Evolutionary conservation across 2,329 filamentous ascomycete genomes (phyloP), one percentile per base, ranked within the genome.

Genomic region (Monascus ruber): DNA sequence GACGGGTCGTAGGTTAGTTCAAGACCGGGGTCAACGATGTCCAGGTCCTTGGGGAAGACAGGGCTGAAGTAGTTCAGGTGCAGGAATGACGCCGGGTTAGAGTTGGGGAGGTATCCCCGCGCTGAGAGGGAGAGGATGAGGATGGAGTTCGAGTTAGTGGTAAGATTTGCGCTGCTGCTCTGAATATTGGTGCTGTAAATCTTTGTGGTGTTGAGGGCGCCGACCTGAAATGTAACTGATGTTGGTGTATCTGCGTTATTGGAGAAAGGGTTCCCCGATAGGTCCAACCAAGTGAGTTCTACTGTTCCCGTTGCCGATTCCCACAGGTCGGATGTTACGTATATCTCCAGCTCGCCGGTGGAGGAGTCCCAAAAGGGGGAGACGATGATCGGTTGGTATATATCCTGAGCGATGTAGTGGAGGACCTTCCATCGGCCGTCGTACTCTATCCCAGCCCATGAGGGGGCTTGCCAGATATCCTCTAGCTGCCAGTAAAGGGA

Each of bases 401-500:
- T 69, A 40, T 79, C 73, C 41, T 71, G 72, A 2, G 71, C 69
- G 1, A 68, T 61, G 41, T 79, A 75, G 42, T 79, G 76, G 11
- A 80, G 55, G 0, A 77, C 66, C 52, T 81, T 80, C 75, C 76
- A 79, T 1, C 77, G 62, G 1, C 76, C 76, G 36, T 73, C 71
- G 43, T 78, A 78, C 51, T 81, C 77, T 28, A 80, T 72, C 0
- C 74, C 71, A 0, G 76, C 73, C 76, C 77, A 81, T 0, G 74
- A 77, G 0, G 77, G 76, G 1, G 74, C 76, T 46, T 77, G 74
- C 75, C 75, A 79, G 42, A 77, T 72, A 48, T 81, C 77, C 47
- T 81, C 75, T 1, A 81, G 62, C 49, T 81, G 77, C 77, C 77
- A 81, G 53, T 79, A 80, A 4, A 81, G 52, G 7, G 66, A 69